These are phyloP conservation scores for Nitzschia inconspicua DNA, from an alignment of 108 stramenopile genomes.

Conservation along the genomic window DNA sequence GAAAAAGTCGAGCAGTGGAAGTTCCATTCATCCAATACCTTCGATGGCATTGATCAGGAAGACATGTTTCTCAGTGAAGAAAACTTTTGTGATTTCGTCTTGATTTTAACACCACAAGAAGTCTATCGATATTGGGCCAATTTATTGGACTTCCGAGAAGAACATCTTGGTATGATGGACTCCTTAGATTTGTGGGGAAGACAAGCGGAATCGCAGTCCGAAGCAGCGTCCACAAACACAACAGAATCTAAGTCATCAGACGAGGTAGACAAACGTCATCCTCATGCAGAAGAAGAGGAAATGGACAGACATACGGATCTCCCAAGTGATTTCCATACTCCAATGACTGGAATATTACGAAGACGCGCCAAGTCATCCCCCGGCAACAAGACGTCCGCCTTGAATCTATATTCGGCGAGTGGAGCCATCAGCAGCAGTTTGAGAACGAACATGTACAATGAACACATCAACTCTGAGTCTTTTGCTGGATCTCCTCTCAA, in stretches of 20 bases:
- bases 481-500: no score
- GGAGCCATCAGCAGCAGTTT: no score
- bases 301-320: no score
- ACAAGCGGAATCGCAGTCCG: slow-evolving; percentile 1
- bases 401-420: no score
- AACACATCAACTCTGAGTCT: no score
- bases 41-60: neutral
- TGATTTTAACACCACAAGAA: slow-evolving; percentile 73
- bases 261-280: neutral
- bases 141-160: slow-evolving; percentile 80
- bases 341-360: slow-evolving; percentile 2
- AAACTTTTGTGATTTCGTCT: slow-evolving; percentile 75
- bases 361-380: slow-evolving; percentile 3
- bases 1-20: slow-evolving; percentile 31
- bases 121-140: slow-evolving; percentile 77
- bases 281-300: no score
- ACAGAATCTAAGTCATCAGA: slow-evolving; percentile 7
- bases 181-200: slow-evolving; percentile 14
- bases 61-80: slow-evolving; percentile 4
- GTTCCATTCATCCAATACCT: neutral
- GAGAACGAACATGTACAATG: no score
- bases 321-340: no score
- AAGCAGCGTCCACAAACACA: slow-evolving; percentile 16
- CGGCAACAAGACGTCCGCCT: no score
- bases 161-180: slow-evolving; percentile 58